Base-by-base conservation (phyloP, 192 early-diverging fungal genomes). In the Linnemannia exigua region DNA sequence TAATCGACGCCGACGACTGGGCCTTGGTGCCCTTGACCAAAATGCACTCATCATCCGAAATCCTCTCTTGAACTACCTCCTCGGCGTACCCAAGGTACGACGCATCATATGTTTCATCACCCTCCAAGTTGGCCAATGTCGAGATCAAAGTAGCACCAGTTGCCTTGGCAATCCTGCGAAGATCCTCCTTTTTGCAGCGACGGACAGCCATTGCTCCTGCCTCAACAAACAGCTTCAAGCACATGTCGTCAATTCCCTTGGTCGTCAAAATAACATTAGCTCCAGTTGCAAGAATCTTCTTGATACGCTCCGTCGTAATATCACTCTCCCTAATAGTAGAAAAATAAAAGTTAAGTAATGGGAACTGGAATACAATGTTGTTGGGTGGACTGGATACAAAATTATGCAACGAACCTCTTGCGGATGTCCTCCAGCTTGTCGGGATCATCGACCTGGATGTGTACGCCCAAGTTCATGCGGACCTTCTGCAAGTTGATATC, bases 401-500 rank as follows among this genome's bases (percentile, higher is more conserved):
- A 54, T 22, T 36, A n/a, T 71, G 75, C 58, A 37, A 37, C 4
- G 35, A 86, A 96, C 94, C 95, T 89, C 77, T 94, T 93, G 76
- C 99, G 93, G 82, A 99, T 99, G 47, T 95, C 99, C 90, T 99
- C 99, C 17, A 99, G 92, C 88, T 99, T 95, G 79, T 99, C 96
- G 19, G 99, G 99, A 87, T 99, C 97, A 87, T 99, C 99, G 67
- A 99, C 95, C 51, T 98, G 96, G 87, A 99, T 98, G 85, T 99
- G 96, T 67, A 99, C 97, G 69, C 99, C 99, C 52, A 99, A 88
- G 88, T 96, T 95, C 99, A 99, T 99, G 75, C 98, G 93, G 17
- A 97, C 95, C 91, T 98, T 99, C 90, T 98, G 97, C 67, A 99
- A 92, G 92, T 99, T 99, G 90, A 99, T 98, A 87, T 99, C 99